Conservation (phyloP, 2,329 filamentous ascomycete species). For the Alternaria solani region DNA sequence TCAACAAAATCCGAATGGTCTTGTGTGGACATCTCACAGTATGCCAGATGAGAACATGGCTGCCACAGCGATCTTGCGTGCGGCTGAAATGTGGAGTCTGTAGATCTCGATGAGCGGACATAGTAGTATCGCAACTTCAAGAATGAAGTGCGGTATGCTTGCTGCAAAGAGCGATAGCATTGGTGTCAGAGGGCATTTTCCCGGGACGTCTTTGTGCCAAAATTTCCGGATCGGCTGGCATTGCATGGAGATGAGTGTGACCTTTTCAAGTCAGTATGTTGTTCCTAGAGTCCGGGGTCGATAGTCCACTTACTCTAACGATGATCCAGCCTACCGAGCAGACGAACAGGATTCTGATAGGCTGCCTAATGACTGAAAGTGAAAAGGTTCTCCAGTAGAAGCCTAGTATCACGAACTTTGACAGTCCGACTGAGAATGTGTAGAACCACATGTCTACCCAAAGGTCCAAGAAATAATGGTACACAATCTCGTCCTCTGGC, state of each 20-base stretch:
- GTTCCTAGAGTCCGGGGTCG: not conserved
- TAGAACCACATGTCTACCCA: constrained; percentile 38
- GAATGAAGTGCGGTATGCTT: constrained; percentile 32
- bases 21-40: not conserved
- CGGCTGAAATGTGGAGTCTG: constrained; percentile 24
- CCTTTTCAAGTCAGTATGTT: constrained; percentile 6
- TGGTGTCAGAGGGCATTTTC: constrained; percentile 27
- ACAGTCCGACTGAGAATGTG: constrained; percentile 33
- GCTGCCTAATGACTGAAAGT: constrained; percentile 26
- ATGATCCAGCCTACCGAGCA: constrained; percentile 27
- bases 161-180: constrained; percentile 29
- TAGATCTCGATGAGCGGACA: constrained; percentile 32
- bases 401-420: constrained; percentile 33
- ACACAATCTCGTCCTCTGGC: constrained; percentile 20
- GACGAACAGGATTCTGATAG: constrained; percentile 27
- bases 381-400: constrained; percentile 37
- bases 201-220: constrained; percentile 25
- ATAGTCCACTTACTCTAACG: constrained; percentile 18
- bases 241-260: constrained; percentile 26
- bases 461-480: constrained; percentile 31
- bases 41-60: constrained; percentile 32
- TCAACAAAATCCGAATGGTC: not conserved
- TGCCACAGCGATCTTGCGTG: constrained; percentile 28
- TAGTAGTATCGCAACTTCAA: constrained; percentile 30
- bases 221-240: constrained; percentile 32